Base-by-base conservation (phyloP, 2,329 filamentous ascomycete species). In the Xylaria sp. region DNA sequence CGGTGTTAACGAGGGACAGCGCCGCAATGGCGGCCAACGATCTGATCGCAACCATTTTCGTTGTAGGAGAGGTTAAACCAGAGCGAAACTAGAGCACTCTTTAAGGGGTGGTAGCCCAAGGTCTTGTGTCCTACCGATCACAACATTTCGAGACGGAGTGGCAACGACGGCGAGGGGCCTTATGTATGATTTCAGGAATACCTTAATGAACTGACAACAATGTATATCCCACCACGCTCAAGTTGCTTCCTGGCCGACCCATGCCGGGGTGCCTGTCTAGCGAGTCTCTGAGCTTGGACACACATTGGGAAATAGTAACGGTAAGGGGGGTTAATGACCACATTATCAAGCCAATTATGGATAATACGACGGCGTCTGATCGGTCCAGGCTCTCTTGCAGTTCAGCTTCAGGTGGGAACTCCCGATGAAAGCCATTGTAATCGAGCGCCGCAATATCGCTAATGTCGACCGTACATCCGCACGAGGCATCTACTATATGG, bases 1-100 rank as follows among this genome's bases (percentile, higher is more conserved):
- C 79, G 32, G 78, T 76, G 5, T 63, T 63, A 63, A 80, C 72
- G 68, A 85, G 70, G 55, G 81, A 76, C 61, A 82, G 73, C 21
- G 80, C 80, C 75, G 79, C 81, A 65, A 80, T 71, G 58, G 80
- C 80, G 70, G 78, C 78, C 62, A 81, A 21, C 54, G 77, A 74
- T 70, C 75, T 76, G 62, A 79, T 68, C 32, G 74, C 69, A 69
- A 79, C 71, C 81, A 82, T 82, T 68, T 62, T 70, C 1, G 21
- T 55, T 23, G 27, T 50, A 18, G 53, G 44, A 50, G 27, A 25
- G 47, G 57, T 69, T n/a, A 44, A 29, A 35, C 42, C 55, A 40
- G 27, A 42, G 35, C 21, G 51, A 66, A 35, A 57, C 23, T 32
- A 29, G n/a, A 23, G 27, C 18, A 62, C 44, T 54, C 51, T 67